Base-by-base conservation (phyloP, 257 asterid species). In the Sherardia arvensis region DNA sequence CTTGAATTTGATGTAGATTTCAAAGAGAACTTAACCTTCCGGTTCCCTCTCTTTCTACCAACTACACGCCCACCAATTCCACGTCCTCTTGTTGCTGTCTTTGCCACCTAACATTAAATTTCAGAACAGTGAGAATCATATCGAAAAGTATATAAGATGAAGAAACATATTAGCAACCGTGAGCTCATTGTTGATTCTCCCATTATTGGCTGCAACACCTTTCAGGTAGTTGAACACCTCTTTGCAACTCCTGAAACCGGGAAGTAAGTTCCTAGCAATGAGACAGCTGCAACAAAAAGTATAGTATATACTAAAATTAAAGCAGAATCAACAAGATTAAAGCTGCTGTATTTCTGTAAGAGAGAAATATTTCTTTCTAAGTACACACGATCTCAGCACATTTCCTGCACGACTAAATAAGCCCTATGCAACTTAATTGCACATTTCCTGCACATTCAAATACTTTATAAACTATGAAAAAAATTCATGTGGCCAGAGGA, bases 1-100 rank as follows among this genome's bases (percentile, higher is more conserved):
- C 97, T 90, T 96, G 96, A 90, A 58, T 87, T 80, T 34, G 97
- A 87, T 33, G 97, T 89, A 72, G 97, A 93, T 70, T 93, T 93
- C 78, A 90, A 78, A 29, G 99, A 93, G 70, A 91, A 87, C 69
- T 90, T 93, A 48, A 90, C 88, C 87, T 85, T 93, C 33, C 97
- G 84, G 45, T 79, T 81, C 70, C 97, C 79, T 43, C 99, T 97
- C 73, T 94, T 85, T 76, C 87, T 87, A 72, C 99, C 91, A 70
- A 87, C 84, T 68, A 87, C 69, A 67, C n/a, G n/a, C n/a, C n/a
- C n/a, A n/a, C n/a, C n/a, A n/a, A n/a, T n/a, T n/a, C n/a, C n/a
- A n/a, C 94, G 92, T 23, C 94, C 81, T 79, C 89, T 93, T 32
- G 70, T 78, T 45, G 84, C 78, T 76, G 75, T 66, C 63, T 87